Percentiles rank a stretch among this genome's conserved stretches.
Conservation (phyloP, 192 early-diverging fungal species). For the Coemansia asiatica region DNA sequence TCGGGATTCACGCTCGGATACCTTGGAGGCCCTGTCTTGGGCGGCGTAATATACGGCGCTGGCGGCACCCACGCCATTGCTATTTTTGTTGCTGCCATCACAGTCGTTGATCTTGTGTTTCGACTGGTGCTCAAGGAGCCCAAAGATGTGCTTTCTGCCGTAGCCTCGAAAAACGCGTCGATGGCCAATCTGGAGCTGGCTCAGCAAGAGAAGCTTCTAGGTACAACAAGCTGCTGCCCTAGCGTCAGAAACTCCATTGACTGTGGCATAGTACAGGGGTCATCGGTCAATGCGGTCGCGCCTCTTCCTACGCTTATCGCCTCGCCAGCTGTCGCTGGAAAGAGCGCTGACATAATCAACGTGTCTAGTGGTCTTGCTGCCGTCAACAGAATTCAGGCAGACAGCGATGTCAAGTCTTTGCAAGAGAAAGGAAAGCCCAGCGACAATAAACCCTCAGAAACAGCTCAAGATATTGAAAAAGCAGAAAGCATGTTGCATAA, state of each 20-base stretch:
- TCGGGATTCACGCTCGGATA: conserved; percentile 68
- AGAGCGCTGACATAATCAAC: not conserved
- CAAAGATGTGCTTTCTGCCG: conserved; percentile 14
- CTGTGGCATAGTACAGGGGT: no score
- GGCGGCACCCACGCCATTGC: conserved; percentile 69
- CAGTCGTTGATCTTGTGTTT: conserved; percentile 61
- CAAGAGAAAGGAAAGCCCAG: not conserved
- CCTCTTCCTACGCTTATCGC: conserved; percentile 18
- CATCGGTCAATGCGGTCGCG: not conserved
- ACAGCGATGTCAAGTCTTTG: not conserved
- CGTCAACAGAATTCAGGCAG: not conserved
- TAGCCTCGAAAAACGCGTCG: conserved; percentile 9
- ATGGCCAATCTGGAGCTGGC: conserved; percentile 3
- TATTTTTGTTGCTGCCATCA: conserved; percentile 65
- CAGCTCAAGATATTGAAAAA: not conserved
- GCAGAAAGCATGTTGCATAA: not conserved
- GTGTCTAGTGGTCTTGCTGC: not conserved
- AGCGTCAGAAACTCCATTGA: not conserved
- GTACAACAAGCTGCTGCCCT: not conserved
- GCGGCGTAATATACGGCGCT: conserved; percentile 65
- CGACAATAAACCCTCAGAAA: not conserved
- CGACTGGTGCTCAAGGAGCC: conserved; percentile 67
- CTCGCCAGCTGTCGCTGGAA: conserved; percentile 12
- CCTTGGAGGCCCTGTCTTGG: conserved; percentile 67
- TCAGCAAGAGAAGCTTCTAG: conserved; percentile 18